These are phyloP conservation scores for Puccinia coronata DNA, from an alignment of 1,284 basidiomycete species.

Conservation along the genomic window DNA sequence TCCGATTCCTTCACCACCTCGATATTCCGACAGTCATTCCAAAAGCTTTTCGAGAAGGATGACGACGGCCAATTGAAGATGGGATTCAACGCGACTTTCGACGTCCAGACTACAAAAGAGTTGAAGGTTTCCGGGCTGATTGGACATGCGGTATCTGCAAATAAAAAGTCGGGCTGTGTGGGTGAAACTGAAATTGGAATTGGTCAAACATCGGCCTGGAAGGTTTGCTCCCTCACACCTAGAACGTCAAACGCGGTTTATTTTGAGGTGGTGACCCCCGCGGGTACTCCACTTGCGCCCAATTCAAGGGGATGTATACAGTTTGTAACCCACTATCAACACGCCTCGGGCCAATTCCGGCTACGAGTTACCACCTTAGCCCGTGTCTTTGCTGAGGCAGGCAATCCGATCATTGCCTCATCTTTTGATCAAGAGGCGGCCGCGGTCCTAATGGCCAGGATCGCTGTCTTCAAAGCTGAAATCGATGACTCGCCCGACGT, in stretches of 20 bases:
- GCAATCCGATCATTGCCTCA: conserved; percentile 85
- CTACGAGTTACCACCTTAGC: conserved; percentile 95
- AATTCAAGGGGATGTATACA: conserved; percentile 94
- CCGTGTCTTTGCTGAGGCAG: conserved; percentile 94
- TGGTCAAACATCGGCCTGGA: conserved; percentile 99
- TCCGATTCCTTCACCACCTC: conserved; percentile 97
- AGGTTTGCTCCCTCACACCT: conserved; percentile 86
- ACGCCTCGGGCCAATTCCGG: conserved; percentile 88
- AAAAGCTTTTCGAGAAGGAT: conserved; percentile 90
- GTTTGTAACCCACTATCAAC: conserved; percentile 98
- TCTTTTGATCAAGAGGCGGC: conserved; percentile 98
- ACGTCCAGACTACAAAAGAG: conserved; percentile 98
- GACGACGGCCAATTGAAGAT: conserved; percentile 88
- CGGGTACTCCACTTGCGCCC: conserved; percentile 86
- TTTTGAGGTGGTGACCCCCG: conserved; percentile 99
- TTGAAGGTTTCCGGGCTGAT: conserved; percentile 97
- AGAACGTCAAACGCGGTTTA: conserved; percentile 89
- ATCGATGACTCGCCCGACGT: conserved; percentile 98
- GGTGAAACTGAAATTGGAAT: conserved; percentile 99
- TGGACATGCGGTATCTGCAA: conserved; percentile 93
- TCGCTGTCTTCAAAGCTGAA: conserved; percentile 99
- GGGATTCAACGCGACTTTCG: conserved; percentile 99
- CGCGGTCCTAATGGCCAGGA: conserved; percentile 96
- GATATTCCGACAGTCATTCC: conserved; percentile 98
- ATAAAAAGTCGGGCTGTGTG: conserved; percentile 93